Evolutionary conservation across 2,329 filamentous ascomycete genomes (phyloP).

Genomic region (Hirsutella minnesotensis): DNA sequence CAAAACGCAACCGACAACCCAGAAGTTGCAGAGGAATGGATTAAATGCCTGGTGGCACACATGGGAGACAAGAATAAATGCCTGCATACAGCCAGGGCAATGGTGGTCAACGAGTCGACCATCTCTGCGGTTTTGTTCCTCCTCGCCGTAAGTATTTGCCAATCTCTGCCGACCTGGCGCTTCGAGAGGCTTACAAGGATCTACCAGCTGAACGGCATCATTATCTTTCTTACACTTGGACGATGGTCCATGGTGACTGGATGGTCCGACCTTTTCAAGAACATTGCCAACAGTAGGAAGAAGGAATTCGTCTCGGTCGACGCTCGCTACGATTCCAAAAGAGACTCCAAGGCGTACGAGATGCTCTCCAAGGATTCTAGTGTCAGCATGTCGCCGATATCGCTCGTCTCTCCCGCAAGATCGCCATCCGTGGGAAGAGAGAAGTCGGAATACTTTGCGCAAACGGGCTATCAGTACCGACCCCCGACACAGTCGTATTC

Average conservation of each 20-base stretch:
- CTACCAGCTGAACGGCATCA: constrained; percentile 65
- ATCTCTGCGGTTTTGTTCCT: constrained; percentile 74
- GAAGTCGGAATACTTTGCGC: constrained; percentile 44
- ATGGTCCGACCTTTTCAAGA: constrained; percentile 58
- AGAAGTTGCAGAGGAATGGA: constrained; percentile 48
- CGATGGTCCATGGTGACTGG: constrained; percentile 76
- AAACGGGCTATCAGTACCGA: constrained; percentile 38
- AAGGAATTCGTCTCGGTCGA: constrained; percentile 86
- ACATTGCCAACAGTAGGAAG: constrained; percentile 37
- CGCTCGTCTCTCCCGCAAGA: constrained; percentile 19
- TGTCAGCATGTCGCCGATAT: constrained; percentile 40
- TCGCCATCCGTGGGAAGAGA: constrained; percentile 25
- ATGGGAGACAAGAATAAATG: constrained; percentile 54
- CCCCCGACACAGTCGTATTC: constrained; percentile 44
- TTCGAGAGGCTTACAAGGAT: background rate
- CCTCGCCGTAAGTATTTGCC: constrained; percentile 53
- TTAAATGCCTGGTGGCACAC: constrained; percentile 52
- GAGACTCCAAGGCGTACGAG: constrained; percentile 63
- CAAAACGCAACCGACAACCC: constrained; percentile 43
- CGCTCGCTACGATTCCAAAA: constrained; percentile 50
- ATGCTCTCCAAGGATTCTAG: constrained; percentile 57
- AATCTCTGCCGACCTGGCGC: background rate
- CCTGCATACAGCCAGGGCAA: constrained; percentile 39
- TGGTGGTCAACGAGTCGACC: constrained; percentile 66
- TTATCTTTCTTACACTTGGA: constrained; percentile 70